Percentiles rank a stretch among this genome's conserved stretches.
phyloP scores from a whole-genome alignment of 2,329 filamentous ascomycete genomes.

The Cladosporium sp. region DNA sequence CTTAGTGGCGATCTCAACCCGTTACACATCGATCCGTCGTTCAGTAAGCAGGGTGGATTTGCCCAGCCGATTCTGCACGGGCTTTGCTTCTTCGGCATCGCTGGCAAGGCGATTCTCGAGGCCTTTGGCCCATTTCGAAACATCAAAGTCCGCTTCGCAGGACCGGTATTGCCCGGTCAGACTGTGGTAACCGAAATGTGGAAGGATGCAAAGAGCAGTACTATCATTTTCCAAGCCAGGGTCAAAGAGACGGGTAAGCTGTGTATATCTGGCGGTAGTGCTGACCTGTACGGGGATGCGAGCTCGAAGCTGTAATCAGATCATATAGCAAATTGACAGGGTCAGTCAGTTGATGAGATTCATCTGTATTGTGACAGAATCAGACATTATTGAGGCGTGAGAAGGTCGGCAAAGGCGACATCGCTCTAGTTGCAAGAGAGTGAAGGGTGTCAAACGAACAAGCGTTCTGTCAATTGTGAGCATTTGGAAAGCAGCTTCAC shows the following conservation, averaged over 20 bases:
- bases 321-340: no score
- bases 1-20: conserved; percentile 95
- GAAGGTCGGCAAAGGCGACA: no score
- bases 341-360: no score
- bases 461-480: no score
- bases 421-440: no score
- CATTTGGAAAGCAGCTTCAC: no score
- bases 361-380: no score
- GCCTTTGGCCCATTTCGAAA: conserved; percentile 82
- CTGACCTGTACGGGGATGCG: conserved; percentile 63
- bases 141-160: conserved; percentile 89
- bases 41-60: conserved; percentile 95
- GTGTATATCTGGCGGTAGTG: conserved; percentile 78
- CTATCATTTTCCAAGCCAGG: conserved; percentile 80
- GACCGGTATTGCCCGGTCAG: conserved; percentile 80
- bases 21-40: conserved; percentile 90
- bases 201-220: conserved; percentile 81
- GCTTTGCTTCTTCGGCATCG: conserved; percentile 91
- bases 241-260: conserved; percentile 93
- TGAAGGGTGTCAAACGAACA: no score
- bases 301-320: conserved; percentile 49
- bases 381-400: no score
- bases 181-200: conserved; percentile 92
- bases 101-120: conserved; percentile 87
- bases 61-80: conserved; percentile 92